Base-by-base conservation (phyloP, 305 asterid genomes). In the Solanum hybrid region DNA sequence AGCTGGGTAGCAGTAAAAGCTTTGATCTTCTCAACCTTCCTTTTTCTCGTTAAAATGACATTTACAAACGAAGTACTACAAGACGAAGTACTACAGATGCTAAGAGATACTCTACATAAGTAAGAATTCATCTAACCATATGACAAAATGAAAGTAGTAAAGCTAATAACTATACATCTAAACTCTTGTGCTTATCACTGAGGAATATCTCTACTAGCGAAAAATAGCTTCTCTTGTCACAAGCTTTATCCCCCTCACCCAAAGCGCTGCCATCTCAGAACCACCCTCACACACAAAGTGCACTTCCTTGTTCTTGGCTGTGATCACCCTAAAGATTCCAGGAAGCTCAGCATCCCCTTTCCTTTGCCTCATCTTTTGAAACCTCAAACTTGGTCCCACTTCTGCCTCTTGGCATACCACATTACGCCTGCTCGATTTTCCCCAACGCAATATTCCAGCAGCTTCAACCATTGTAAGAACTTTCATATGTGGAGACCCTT, bases 181-280 rank as follows among this genome's bases (percentile, higher is more conserved):
- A 87, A 78, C 24, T 51, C 78, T 39, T 80, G 40, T 29, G 69
- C 67, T 86, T 9, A 39, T 87, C 18, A 8, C 29, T 8, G 46
- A 46, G n/a, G 35, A 26, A 31, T 42, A 22, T 85, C 86, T 36
- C 91, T 89, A 91, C 80, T 86, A 61, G 18, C 87, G 92, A 83
- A 91, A 93, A 89, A 89, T 90, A 88, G 92, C 92, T 61, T 92
- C 94, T 57, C 91, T 92, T 4, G 94, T 95, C 89, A 96, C 91
- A 76, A 95, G 95, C 92, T 92, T 94, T 90, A 96, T 95, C 64
- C 98, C 98, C n/a, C 96, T 95, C 89, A 95, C 99, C 99, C 99
- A 96, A 86, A 96, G 40, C 92, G 93, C 94, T 14, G 98, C 98
- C 94, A 90, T 94, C 90, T 95, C 98, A 40, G 28, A n/a, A 28